Conservation (phyloP, 1,284 basidiomycete genomes). For the Neolentinus lepideus region DNA sequence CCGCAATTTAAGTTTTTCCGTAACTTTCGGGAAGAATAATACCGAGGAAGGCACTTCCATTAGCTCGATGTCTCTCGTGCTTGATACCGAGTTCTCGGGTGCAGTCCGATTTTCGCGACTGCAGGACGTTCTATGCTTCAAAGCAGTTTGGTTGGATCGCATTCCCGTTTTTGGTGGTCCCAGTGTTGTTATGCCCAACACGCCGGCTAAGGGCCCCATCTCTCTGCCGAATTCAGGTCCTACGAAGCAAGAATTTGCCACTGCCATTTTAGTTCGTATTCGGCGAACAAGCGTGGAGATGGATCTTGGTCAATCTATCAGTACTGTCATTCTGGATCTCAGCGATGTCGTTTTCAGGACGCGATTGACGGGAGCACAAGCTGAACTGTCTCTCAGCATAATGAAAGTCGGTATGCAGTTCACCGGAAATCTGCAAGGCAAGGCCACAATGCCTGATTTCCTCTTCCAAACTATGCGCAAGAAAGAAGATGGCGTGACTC, state of each 20-base stretch:
- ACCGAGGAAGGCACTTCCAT: constrained; percentile 27
- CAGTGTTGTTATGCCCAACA: constrained; percentile 17
- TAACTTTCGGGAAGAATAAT: constrained; percentile 52
- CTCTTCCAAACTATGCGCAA: constrained; percentile 71
- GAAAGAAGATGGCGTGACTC: constrained; percentile 28
- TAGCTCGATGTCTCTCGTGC: constrained; percentile 59
- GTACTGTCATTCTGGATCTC: constrained; percentile 56
- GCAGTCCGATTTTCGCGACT: constrained; percentile 71
- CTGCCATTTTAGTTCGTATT: constrained; percentile 59
- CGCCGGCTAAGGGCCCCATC: constrained; percentile 14
- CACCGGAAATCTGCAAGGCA: constrained; percentile 71
- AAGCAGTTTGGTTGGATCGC: constrained; percentile 84
- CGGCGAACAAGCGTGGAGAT: constrained; percentile 66
- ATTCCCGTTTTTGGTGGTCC: constrained; percentile 66
- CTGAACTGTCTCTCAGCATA: constrained; percentile 65
- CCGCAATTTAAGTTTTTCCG: constrained; percentile 67
- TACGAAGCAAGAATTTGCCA: constrained; percentile 40
- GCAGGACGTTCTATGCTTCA: constrained; percentile 84
- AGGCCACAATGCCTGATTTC: constrained; percentile 60
- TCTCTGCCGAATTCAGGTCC: constrained; percentile 6
- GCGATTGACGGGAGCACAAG: constrained; percentile 45
- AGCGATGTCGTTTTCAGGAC: constrained; percentile 53
- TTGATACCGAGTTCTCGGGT: constrained; percentile 74
- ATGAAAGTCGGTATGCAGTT: constrained; percentile 55
- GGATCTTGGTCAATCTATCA: constrained; percentile 74